Evolutionary conservation across 805 yeast genomes (phyloP), one percentile per base, ranked within the genome.

Genomic region (Yueomyces sinensis): DNA sequence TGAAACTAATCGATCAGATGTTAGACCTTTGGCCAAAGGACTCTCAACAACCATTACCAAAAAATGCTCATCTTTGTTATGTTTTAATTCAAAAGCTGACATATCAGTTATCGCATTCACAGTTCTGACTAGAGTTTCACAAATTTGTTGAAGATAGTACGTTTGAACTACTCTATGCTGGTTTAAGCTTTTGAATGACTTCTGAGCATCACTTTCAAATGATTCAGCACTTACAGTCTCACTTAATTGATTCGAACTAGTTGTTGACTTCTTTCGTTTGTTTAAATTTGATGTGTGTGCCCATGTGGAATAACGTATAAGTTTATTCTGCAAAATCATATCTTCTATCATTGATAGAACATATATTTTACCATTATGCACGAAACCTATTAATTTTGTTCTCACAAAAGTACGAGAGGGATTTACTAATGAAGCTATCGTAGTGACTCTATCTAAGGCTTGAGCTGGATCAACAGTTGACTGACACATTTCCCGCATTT

Each of bases 341-440:
- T 91, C 98, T 47, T 91, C 98, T 42, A 86, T 83, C 27, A 83
- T 63, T 0, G 98, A 96, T 29, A 91, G 59, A 2, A 91, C 81
- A 49, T 79, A 91, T 0, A 91, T 78, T 46, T 82, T 84, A 9
- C 95, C 96, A 39, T 82, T 75, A 47, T 71, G 79, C 1, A 83
- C 70, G 55, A 91, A 91, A 0, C 99, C 99, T 32, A 91, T 64
- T 15, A 89, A 54, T 3, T 96, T 95, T 0, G 97, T 89, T 46
- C 98, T 68, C 34, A 91, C 65, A 54, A 87, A 91, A 35, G 38
- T 37, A 3, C 48, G 43, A 2, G 42, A 38, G 1, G 53, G 41
- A 2, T 58, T 50, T 29, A 58, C 50, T 5, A 49, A 32, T n/a
- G 41, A 46, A 42, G 47, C 41, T 2, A 54, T 49, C 13, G 54